Percentiles rank a stretch among this genome's conserved stretches.
These are phyloP conservation scores for Recurvomyces mirabilis DNA, from an alignment of 495 filamentous ascomycete species.

Conservation along the genomic window DNA sequence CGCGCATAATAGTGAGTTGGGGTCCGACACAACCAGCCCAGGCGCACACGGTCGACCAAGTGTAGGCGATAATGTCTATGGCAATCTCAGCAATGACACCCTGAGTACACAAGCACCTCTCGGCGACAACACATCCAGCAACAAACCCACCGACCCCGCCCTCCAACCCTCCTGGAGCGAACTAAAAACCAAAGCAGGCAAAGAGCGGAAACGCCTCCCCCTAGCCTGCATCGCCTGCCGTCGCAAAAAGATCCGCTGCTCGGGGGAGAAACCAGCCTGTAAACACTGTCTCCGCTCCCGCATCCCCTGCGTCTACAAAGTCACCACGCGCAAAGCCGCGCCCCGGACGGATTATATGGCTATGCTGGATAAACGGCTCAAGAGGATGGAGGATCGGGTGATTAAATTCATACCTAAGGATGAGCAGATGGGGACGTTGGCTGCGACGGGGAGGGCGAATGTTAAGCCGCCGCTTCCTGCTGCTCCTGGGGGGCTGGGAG, in stretches of 20 bases:
- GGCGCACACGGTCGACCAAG: neutral
- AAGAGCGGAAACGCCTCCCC: constrained; percentile 86
- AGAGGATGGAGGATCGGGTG: constrained; percentile 91
- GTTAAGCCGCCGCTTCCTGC: constrained; percentile 70
- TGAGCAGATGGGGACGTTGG: constrained; percentile 48
- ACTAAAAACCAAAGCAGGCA: constrained; percentile 94
- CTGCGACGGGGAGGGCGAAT: constrained; percentile 56
- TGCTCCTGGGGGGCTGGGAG: constrained; percentile 40
- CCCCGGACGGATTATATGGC: constrained; percentile 98
- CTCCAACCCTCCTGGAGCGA: constrained; percentile 74
- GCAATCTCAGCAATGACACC: constrained; percentile 12
- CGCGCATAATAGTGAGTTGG: constrained; percentile 11
- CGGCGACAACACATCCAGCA: constrained; percentile 17
- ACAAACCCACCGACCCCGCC: constrained; percentile 35
- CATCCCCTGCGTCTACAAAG: constrained; percentile 97
- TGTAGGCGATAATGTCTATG: constrained; percentile 16
- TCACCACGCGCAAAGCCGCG: constrained; percentile 88
- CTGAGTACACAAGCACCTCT: constrained; percentile 1
- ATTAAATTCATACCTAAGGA: constrained; percentile 91
- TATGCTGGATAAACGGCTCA: constrained; percentile 79
- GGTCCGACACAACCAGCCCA: constrained; percentile 16
- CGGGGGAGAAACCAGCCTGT: constrained; percentile 93
- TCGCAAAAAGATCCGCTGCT: constrained; percentile 95
- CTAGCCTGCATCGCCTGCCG: constrained; percentile 93
- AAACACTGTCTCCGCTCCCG: constrained; percentile 90